Conservation (phyloP, 768 basidiomycete genomes). For the Ephemerocybe angulata region DNA sequence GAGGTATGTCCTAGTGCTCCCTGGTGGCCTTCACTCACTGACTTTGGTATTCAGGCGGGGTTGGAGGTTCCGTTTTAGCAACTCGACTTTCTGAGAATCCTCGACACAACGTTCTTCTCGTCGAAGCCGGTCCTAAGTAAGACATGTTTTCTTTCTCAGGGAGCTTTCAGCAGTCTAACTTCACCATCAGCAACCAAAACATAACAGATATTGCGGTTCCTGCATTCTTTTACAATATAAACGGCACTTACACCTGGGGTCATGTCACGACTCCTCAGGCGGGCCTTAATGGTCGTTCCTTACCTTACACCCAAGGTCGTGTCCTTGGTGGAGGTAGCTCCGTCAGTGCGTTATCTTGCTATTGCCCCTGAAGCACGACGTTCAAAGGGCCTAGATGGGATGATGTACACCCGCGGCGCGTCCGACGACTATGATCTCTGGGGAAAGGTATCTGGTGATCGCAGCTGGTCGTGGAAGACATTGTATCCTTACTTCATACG, state of each 20-base stretch:
- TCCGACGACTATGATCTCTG: slow-evolving; percentile 20
- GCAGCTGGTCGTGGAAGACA: slow-evolving; percentile 26
- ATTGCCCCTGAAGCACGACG: no score
- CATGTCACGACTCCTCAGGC: slow-evolving; percentile 26
- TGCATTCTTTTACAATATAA: not conserved
- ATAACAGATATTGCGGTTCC: slow-evolving; percentile 18
- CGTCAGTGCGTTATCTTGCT: slow-evolving; percentile 17
- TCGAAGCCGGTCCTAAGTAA: slow-evolving; percentile 25
- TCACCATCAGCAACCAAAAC: slow-evolving; percentile 16
- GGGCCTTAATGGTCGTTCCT: slow-evolving; percentile 17
- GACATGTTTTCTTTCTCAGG: not conserved
- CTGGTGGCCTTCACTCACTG: not conserved
- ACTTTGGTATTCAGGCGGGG: slow-evolving; percentile 13
- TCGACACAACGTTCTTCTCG: slow-evolving; percentile 17
- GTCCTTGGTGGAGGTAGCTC: slow-evolving; percentile 26
- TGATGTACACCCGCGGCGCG: slow-evolving; percentile 25
- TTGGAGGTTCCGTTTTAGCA: slow-evolving; percentile 24
- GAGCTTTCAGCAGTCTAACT: not conserved
- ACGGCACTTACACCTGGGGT: slow-evolving; percentile 24
- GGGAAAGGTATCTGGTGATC: slow-evolving; percentile 18
- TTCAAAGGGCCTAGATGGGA: no score
- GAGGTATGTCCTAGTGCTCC: not conserved
- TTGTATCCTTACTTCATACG: slow-evolving; percentile 21
- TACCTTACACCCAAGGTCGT: slow-evolving; percentile 22
- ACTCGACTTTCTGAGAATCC: slow-evolving; percentile 22